These are phyloP conservation scores for Helianthus annuus DNA, from an alignment of 129 eudicot species.

Conservation along the genomic window DNA sequence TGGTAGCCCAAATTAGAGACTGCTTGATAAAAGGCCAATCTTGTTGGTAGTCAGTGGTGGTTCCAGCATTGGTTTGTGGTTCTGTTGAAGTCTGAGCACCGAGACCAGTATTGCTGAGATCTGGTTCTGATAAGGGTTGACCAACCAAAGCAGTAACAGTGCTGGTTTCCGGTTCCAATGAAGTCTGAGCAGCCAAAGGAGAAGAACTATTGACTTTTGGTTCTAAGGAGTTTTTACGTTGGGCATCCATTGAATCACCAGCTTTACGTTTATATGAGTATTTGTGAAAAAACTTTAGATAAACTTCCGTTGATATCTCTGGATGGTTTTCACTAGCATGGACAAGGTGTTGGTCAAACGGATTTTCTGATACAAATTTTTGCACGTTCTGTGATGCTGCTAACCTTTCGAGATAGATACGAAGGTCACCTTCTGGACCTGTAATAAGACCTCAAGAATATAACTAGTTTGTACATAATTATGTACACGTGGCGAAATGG, in stretches of 20 bases:
- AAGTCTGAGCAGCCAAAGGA: not conserved
- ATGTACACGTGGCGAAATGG: not conserved
- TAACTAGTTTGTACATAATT: not conserved
- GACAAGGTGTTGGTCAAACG: conserved; percentile 71
- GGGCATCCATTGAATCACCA: conserved; percentile 5
- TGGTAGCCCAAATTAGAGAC: conserved; percentile 34
- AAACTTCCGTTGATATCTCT: conserved; percentile 48
- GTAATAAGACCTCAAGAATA: conserved; percentile 29
- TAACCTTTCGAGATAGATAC: conserved; percentile 62
- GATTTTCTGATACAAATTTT: conserved; percentile 59
- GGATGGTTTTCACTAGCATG: too few relatives aligned
- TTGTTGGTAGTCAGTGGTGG: conserved; percentile 14
- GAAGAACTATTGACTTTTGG: not conserved
- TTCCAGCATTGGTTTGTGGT: conserved; percentile 1
- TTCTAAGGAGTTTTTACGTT: conserved; percentile 20
- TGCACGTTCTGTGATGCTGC: conserved; percentile 56
- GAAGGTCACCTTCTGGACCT: conserved; percentile 73
- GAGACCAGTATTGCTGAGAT: not conserved
- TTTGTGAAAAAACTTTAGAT: conserved; percentile 45
- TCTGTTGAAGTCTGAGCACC: not conserved
- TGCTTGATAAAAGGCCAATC: conserved; percentile 31
- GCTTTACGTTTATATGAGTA: conserved; percentile 24
- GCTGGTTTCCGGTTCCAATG: not conserved
- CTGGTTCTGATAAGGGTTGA: conserved; percentile 6
- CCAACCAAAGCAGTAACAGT: not conserved